phyloP scores from a whole-genome alignment of 192 early-diverging fungal species.

The Mortierella alpina region DNA sequence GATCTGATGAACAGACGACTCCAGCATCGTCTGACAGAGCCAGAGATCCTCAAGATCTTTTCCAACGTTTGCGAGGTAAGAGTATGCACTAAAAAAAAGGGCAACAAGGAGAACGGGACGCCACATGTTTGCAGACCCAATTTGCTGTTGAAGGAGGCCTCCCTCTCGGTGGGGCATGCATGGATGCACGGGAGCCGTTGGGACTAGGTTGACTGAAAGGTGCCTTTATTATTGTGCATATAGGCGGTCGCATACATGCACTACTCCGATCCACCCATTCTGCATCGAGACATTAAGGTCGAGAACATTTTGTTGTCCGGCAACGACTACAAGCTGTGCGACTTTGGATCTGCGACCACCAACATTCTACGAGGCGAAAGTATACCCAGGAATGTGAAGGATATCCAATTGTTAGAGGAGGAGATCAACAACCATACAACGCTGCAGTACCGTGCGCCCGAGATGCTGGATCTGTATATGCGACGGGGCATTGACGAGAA shows the following conservation, averaged over 20 bases:
- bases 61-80: constrained; percentile 77
- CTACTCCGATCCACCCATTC: constrained; percentile 80
- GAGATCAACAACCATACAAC: constrained; percentile 93
- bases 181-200: too few relatives aligned
- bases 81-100: neutral
- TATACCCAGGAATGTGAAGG: constrained; percentile 67
- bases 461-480: constrained; percentile 94
- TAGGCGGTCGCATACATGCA: constrained; percentile 94
- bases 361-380: constrained; percentile 60
- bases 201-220: neutral
- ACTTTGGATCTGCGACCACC: constrained; percentile 93
- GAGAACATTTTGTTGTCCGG: constrained; percentile 82
- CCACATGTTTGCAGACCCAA: constrained; percentile 7
- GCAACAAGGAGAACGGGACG: neutral
- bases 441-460: constrained; percentile 94
- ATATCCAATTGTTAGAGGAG: constrained; percentile 86
- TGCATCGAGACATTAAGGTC: constrained; percentile 90
- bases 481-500: constrained; percentile 86
- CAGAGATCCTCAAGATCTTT: constrained; percentile 92
- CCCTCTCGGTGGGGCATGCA: too few relatives aligned
- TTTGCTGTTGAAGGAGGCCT: neutral
- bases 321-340: constrained; percentile 89
- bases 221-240: neutral
- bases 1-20: constrained; percentile 89
- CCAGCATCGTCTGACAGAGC: constrained; percentile 77